These are phyloP conservation scores for Fusarium acutatum DNA, from an alignment of 2,329 filamentous ascomycete genomes.

Conservation along the genomic window DNA sequence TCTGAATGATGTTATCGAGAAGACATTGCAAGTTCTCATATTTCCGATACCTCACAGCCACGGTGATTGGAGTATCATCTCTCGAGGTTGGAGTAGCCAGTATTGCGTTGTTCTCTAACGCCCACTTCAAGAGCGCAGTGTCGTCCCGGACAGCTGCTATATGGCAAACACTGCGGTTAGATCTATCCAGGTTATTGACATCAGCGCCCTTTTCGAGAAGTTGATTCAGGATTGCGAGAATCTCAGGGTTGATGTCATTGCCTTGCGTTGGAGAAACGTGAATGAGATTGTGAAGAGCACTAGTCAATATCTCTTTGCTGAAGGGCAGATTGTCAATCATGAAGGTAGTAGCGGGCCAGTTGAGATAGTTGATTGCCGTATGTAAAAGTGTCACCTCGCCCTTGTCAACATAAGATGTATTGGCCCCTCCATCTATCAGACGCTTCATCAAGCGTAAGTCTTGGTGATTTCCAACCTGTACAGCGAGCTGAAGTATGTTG, in stretches of 20 bases:
- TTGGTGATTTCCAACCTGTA: accelerated
- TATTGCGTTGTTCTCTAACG: accelerated
- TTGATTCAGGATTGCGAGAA: accelerated
- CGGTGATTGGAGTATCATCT: background rate
- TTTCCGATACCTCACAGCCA: background rate
- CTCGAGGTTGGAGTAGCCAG: background rate
- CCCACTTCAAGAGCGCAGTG: background rate
- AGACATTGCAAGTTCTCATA: background rate
- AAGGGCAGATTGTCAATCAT: accelerated
- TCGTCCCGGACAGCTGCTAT: background rate
- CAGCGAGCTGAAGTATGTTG: background rate
- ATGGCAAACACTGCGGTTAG: background rate
- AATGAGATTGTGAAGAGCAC: accelerated
- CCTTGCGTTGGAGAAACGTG: background rate
- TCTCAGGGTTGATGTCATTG: accelerated
- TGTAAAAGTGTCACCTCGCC: accelerated
- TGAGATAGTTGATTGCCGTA: background rate
- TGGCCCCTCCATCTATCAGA: background rate
- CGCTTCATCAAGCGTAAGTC: background rate
- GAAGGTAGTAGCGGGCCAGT: accelerated
- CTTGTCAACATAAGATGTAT: too few relatives aligned
- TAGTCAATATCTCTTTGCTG: accelerated
- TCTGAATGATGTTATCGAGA: accelerated
- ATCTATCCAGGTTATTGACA: accelerated
- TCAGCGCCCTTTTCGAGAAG: background rate